phyloP scores from a whole-genome alignment of 495 filamentous ascomycete species.

The Cudoniella acicularis region DNA sequence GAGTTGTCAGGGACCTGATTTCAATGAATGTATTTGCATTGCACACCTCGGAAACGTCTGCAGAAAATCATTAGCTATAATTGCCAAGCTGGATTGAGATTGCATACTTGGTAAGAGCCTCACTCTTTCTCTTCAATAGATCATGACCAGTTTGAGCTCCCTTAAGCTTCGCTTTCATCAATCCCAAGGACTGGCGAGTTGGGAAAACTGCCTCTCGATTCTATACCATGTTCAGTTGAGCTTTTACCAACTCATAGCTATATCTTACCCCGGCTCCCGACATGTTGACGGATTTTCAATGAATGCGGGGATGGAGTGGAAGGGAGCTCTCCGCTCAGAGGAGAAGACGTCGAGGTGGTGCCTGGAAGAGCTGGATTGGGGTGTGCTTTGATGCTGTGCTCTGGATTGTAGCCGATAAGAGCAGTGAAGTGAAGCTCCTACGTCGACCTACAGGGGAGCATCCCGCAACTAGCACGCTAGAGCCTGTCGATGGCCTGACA shows the following conservation, averaged over 20 bases:
- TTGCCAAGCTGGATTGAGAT: neutral
- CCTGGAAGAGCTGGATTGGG: neutral
- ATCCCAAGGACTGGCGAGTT: conserved; percentile 89
- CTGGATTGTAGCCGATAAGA: neutral
- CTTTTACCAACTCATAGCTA: conserved; percentile 9
- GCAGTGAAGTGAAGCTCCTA: conserved; percentile 4
- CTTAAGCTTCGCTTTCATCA: conserved; percentile 99
- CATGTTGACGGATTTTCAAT: conserved; percentile 37
- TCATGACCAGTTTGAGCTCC: conserved; percentile 88
- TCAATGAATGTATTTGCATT: conserved; percentile 4
- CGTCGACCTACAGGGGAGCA: conserved; percentile 15
- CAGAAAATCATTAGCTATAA: conserved; percentile 9
- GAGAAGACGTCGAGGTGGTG: neutral
- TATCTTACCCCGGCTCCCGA: conserved; percentile 55
- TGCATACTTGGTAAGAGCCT: conserved; percentile 80
- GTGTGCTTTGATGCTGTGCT: neutral
- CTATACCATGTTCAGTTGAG: conserved; percentile 35
- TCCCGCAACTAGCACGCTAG: neutral
- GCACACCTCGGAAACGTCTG: conserved; percentile 81
- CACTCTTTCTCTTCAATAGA: conserved; percentile 86
- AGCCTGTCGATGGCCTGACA: neutral
- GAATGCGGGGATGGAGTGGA: neutral
- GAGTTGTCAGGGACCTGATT: conserved; percentile 1
- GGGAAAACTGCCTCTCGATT: conserved; percentile 94
- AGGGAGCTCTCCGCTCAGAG: neutral